These are phyloP conservation scores for Alternaria rosae DNA, from an alignment of 2,329 filamentous ascomycete genomes.

Conservation along the genomic window DNA sequence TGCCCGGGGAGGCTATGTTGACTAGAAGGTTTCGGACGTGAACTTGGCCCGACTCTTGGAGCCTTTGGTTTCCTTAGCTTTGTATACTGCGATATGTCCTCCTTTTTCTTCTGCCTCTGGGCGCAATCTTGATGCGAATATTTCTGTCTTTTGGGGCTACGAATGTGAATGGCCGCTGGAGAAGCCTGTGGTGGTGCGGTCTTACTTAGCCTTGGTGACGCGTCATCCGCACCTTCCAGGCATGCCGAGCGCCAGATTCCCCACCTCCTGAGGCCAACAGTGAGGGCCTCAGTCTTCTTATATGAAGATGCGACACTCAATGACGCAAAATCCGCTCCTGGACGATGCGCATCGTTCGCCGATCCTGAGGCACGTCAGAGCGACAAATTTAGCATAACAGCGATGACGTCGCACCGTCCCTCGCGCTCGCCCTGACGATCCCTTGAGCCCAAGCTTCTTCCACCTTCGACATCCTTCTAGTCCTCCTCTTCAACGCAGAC, in stretches of 20 bases:
- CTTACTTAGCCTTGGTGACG: slow-evolving; percentile 11
- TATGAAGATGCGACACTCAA: slow-evolving; percentile 11
- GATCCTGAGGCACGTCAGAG: neutral
- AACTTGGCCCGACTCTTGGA: slow-evolving; percentile 1
- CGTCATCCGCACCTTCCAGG: slow-evolving; percentile 10
- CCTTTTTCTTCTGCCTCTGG: neutral
- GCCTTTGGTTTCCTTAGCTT: neutral
- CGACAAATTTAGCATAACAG: neutral
- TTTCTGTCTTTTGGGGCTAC: neutral
- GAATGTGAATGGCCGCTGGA: neutral
- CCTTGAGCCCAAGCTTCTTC: neutral
- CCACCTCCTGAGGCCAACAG: neutral
- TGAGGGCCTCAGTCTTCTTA: neutral
- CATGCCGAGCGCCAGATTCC: slow-evolving; percentile 5
- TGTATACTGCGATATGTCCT: neutral
- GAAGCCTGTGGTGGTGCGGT: neutral
- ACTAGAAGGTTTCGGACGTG: neutral
- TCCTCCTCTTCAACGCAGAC: neutral
- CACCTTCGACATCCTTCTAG: neutral
- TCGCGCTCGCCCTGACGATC: neutral
- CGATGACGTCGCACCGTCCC: neutral
- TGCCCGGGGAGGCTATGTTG: slow-evolving; percentile 5
- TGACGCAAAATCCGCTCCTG: slow-evolving; percentile 4
- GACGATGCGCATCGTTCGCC: slow-evolving; percentile 8
- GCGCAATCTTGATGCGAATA: neutral